Conservation (phyloP, 352 stramenopile species). For the Phytophthora tubulina region DNA sequence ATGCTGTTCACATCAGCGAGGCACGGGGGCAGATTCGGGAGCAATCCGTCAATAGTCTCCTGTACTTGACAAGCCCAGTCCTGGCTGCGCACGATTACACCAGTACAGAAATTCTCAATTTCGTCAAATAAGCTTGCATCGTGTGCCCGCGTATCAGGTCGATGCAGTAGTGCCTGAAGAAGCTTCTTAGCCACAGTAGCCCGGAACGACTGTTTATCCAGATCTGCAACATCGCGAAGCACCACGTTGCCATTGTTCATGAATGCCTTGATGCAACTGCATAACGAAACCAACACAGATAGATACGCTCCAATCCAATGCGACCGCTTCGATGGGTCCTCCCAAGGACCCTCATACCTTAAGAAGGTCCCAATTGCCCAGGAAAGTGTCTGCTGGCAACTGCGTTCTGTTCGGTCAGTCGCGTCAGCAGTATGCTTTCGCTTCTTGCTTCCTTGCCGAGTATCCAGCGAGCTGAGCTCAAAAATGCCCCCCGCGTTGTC, state of each 20-base stretch:
- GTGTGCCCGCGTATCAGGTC: constrained; percentile 19
- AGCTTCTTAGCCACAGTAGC: constrained; percentile 34
- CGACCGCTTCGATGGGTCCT: constrained; percentile 11
- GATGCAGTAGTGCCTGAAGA: constrained; percentile 30
- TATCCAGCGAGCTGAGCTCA: background rate
- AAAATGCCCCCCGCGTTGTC: constrained; percentile 40
- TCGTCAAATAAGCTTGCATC: constrained; percentile 23
- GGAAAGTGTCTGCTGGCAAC: constrained; percentile 39
- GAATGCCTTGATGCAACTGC: constrained; percentile 34
- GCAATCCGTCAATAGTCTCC: constrained; percentile 22
- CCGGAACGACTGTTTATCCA: constrained; percentile 36
- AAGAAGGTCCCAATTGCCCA: constrained; percentile 55
- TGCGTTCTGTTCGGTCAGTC: constrained; percentile 5
- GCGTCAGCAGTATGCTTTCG: constrained; percentile 40
- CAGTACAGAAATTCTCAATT: constrained; percentile 44
- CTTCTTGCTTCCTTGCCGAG: constrained; percentile 33
- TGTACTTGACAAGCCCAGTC: constrained; percentile 38
- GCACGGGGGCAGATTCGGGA: constrained; percentile 29
- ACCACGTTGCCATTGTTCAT: constrained; percentile 18
- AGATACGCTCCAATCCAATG: constrained; percentile 38
- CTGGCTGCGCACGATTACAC: constrained; percentile 22
- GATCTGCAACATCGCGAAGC: constrained; percentile 30
- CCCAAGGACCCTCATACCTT: constrained; percentile 38
- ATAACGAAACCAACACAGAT: constrained; percentile 40
- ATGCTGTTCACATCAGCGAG: constrained; percentile 25